Percentiles rank a stretch among this genome's conserved stretches.
These are phyloP conservation scores for Draba incana DNA, from an alignment of 345 rosid genomes.

Conservation along the genomic window DNA sequence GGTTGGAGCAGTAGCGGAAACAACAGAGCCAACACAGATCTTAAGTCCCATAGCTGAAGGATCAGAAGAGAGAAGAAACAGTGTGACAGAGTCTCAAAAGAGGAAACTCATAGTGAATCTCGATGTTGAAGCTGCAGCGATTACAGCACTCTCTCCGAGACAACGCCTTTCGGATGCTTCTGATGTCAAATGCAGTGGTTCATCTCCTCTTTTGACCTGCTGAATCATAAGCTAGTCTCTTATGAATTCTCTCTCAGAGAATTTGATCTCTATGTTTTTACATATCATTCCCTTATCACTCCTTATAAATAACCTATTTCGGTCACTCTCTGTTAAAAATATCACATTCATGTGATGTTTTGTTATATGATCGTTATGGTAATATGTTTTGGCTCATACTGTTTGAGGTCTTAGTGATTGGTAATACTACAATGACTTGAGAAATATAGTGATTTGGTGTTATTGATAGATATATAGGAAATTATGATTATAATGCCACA, in stretches of 20 bases:
- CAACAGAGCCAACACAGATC: constrained; percentile 54
- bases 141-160: constrained; percentile 72
- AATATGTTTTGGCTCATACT: constrained; percentile 23
- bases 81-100: constrained; percentile 63
- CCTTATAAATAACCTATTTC: neutral
- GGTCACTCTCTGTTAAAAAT: neutral
- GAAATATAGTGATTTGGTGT: no score
- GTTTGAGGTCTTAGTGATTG: neutral
- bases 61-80: constrained; percentile 63
- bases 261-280: neutral
- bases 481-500: no score
- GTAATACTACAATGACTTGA: no score
- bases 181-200: constrained; percentile 85
- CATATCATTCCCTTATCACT: neutral
- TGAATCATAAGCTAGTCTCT: constrained; percentile 38
- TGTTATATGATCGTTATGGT: constrained; percentile 3
- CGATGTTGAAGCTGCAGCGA: constrained; percentile 77
- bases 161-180: constrained; percentile 86
- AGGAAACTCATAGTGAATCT: constrained; percentile 72
- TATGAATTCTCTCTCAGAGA: constrained; percentile 31
- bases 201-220: constrained; percentile 84
- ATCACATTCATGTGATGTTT: constrained; percentile 30
- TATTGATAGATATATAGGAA: no score
- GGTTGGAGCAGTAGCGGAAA: constrained; percentile 57
- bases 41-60: constrained; percentile 79